Conservation (phyloP, 2,329 filamentous ascomycete genomes). For the Colletotrichum lindemuthianum region DNA sequence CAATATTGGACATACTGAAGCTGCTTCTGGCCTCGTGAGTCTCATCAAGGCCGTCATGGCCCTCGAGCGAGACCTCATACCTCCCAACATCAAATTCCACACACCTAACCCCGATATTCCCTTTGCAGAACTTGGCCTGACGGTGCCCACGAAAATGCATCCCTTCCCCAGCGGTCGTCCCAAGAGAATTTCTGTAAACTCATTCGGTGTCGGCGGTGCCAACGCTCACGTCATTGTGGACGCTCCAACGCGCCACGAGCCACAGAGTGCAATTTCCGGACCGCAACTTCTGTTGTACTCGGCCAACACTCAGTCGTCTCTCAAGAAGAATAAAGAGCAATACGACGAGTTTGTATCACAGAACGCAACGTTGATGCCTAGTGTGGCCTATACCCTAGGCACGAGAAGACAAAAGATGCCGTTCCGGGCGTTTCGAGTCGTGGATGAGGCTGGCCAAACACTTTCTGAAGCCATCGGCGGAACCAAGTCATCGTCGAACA, state of each 20-base stretch:
- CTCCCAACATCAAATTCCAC: conserved; percentile 46
- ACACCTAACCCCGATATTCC: conserved; percentile 46
- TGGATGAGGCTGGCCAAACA: not conserved
- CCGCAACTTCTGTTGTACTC: no score
- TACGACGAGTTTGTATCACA: no score
- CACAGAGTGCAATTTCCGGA: not conserved
- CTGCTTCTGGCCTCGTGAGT: conserved; percentile 43
- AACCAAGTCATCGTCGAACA: not conserved
- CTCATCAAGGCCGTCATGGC: conserved; percentile 47
- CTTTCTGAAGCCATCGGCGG: not conserved
- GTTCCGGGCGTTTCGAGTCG: conserved; percentile 32
- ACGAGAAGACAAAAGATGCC: no score
- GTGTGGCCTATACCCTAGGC: no score
- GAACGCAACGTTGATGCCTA: no score
- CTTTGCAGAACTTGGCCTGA: conserved; percentile 38
- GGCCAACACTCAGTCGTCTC: not conserved
- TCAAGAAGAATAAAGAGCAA: not conserved
- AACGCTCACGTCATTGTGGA: conserved; percentile 35
- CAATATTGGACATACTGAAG: conserved; percentile 51
- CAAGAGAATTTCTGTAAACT: conserved; percentile 60
- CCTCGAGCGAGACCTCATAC: conserved; percentile 44
- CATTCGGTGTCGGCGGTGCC: conserved; percentile 38
- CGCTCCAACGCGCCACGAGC: conserved; percentile 31
- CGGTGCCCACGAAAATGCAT: conserved; percentile 39
- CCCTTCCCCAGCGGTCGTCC: conserved; percentile 43